Conservation (phyloP, 2,329 filamentous ascomycete species). For the Penicillium digitatum region DNA sequence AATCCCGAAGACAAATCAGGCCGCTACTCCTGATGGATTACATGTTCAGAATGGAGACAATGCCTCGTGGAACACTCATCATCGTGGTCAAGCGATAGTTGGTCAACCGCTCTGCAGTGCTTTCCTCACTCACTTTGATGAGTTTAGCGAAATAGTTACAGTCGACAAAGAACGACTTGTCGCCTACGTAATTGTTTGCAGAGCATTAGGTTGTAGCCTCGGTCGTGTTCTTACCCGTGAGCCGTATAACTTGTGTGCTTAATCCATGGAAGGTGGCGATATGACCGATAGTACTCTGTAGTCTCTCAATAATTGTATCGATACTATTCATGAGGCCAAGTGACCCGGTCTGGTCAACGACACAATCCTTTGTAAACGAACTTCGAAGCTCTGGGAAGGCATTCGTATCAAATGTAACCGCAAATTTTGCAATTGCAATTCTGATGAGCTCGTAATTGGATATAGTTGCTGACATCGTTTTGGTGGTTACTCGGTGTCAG, state of each 20-base stretch:
- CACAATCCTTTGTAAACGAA: neutral
- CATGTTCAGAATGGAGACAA: neutral
- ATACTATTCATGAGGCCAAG: neutral
- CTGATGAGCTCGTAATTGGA: neutral
- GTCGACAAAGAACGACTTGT: neutral
- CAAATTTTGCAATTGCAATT: neutral
- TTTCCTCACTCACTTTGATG: neutral
- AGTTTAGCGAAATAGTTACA: neutral
- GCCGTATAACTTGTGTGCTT: neutral
- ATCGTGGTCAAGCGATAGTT: neutral
- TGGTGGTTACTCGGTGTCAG: neutral
- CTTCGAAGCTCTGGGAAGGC: neutral
- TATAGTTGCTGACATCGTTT: neutral
- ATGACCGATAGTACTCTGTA: neutral
- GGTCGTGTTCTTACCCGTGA: neutral
- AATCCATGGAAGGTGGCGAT: neutral
- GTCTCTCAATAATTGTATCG: neutral
- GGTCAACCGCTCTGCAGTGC: neutral
- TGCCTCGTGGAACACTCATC: neutral
- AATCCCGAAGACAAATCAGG: too few relatives aligned
- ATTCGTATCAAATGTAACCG: neutral
- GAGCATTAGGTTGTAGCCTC: neutral
- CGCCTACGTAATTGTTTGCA: neutral
- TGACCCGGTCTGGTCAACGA: neutral
- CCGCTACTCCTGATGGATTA: too few relatives aligned